Base-by-base conservation (phyloP, 768 basidiomycete genomes). In the Mycena indigotica region DNA sequence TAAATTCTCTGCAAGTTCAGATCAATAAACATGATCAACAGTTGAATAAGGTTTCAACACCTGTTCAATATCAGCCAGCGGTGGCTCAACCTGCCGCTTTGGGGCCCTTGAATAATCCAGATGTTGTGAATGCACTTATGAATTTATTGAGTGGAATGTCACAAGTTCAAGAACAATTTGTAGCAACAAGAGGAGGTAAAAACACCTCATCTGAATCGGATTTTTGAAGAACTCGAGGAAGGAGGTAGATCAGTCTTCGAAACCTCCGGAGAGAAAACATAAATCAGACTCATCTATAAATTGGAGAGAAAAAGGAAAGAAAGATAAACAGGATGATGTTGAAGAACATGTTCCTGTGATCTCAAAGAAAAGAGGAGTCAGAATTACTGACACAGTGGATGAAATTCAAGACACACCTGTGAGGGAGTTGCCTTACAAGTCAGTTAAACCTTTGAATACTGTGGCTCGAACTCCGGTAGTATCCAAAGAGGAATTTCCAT, bases 221-320 rank as follows among this genome's bases (percentile, higher is more conserved):
- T 59, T 55, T 59, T 59, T 59, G 50, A 41, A 44, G 17, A 29
- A 24, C 53, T 39, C 53, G 26, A 55, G 53, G 53, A 59, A 30
- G 48, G 58, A 59, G 58, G 53, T 40, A 26, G 8, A 30, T 12
- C 13, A 24, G 28, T 12, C 46, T 13, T 21, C 46, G 3, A 58
- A 25, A 40, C 57, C 57, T 58, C 57, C 39, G 45, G 57, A 58
- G 57, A 49, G 57, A 49, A 41, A 25, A 23, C 5, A 28, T 21
- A 21, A 28, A 48, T 48, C 21, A 8, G 12, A 28, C 24, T n/a
- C 13, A n/a, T 8, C n/a, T n/a, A n/a, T n/a, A n/a, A n/a, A 48
- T 48, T 25, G 46, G 40, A 50, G 51, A 52, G 28, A 44, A 30
- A 56, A 28, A 50, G 48, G 8, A 30, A 21, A 44, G 23, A 26